Conservation (phyloP, 208 protist species). For the Lotmaria passim region DNA sequence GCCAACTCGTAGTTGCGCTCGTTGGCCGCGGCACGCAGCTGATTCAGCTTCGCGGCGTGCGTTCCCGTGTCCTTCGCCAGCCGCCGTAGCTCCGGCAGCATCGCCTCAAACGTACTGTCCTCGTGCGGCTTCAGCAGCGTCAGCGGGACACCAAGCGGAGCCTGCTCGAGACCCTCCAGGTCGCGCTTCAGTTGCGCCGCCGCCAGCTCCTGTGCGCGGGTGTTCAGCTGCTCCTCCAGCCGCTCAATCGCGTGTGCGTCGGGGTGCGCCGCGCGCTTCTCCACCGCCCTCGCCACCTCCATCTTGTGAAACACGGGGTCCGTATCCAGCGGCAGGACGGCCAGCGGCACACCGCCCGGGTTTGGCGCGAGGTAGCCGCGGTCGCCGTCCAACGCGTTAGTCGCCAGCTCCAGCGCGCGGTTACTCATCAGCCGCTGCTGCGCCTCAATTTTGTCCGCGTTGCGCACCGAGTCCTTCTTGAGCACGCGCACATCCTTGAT, state of each 20-base stretch:
- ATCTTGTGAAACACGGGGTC: conserved; percentile 57
- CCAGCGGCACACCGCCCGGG: conserved; percentile 61
- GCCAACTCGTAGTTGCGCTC: conserved; percentile 55
- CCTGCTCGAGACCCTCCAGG: conserved; percentile 48
- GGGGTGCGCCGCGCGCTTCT: conserved; percentile 36
- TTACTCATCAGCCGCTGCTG: conserved; percentile 61
- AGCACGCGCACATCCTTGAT: conserved; percentile 59
- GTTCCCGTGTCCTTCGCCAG: conserved; percentile 59
- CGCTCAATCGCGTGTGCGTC: conserved; percentile 30
- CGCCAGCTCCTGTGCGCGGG: conserved; percentile 60
- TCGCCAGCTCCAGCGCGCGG: conserved; percentile 54
- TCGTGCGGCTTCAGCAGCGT: conserved; percentile 65
- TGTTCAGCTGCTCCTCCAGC: conserved; percentile 63
- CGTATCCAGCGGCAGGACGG: conserved; percentile 59
- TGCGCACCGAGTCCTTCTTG: conserved; percentile 56
- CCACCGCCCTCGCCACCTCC: conserved; percentile 63
- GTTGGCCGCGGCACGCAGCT: conserved; percentile 52
- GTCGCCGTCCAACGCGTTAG: conserved; percentile 46
- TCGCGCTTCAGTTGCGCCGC: conserved; percentile 58
- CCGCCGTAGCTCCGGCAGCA: conserved; percentile 66
- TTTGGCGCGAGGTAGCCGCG: conserved; percentile 48
- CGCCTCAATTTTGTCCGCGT: conserved; percentile 57
- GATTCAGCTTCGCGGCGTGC: conserved; percentile 58
- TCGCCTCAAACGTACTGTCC: conserved; percentile 46
- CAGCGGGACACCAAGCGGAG: conserved; percentile 74